These are phyloP conservation scores for Clavispora santaluciae DNA, from an alignment of 805 yeast genomes.

Conservation along the genomic window DNA sequence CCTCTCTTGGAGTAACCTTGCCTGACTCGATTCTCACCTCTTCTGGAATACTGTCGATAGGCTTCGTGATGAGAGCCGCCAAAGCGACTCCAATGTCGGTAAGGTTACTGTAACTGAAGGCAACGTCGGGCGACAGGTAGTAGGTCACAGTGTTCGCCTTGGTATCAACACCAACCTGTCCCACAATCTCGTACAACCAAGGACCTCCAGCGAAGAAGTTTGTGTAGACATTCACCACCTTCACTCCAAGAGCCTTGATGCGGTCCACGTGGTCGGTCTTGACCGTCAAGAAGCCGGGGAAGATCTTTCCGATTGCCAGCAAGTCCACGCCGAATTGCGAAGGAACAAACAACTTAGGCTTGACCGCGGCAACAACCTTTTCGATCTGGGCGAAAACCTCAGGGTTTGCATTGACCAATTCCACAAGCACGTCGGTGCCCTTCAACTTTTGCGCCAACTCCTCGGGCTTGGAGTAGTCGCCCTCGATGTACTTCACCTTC, in stretches of 20 bases:
- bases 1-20: slow-evolving; percentile 31
- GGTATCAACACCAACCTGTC: slow-evolving; percentile 33
- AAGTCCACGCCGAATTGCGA: slow-evolving; percentile 56
- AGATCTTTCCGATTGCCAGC: slow-evolving; percentile 16
- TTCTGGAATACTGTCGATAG: slow-evolving; percentile 38
- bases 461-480: slow-evolving; percentile 22
- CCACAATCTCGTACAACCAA: slow-evolving; percentile 30
- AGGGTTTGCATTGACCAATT: slow-evolving; percentile 34
- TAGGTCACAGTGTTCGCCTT: slow-evolving; percentile 29
- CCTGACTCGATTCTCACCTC: slow-evolving; percentile 40
- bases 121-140: slow-evolving; percentile 37
- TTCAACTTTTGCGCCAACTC: slow-evolving; percentile 30
- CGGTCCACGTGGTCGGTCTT: slow-evolving; percentile 35
- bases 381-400: slow-evolving; percentile 30
- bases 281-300: slow-evolving; percentile 30
- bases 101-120: slow-evolving; percentile 13
- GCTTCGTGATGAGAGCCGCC: slow-evolving; percentile 29
- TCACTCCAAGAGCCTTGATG: slow-evolving; percentile 42
- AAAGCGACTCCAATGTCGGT: slow-evolving; percentile 42
- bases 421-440: slow-evolving; percentile 49
- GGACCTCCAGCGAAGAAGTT: slow-evolving; percentile 33
- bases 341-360: slow-evolving; percentile 52
- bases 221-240: slow-evolving; percentile 42
- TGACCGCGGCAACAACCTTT: slow-evolving; percentile 32
- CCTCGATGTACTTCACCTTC: slow-evolving; percentile 35